Evolutionary conservation across 192 early-diverging fungal species (phyloP).

Genomic region (Paraglomus occultum): DNA sequence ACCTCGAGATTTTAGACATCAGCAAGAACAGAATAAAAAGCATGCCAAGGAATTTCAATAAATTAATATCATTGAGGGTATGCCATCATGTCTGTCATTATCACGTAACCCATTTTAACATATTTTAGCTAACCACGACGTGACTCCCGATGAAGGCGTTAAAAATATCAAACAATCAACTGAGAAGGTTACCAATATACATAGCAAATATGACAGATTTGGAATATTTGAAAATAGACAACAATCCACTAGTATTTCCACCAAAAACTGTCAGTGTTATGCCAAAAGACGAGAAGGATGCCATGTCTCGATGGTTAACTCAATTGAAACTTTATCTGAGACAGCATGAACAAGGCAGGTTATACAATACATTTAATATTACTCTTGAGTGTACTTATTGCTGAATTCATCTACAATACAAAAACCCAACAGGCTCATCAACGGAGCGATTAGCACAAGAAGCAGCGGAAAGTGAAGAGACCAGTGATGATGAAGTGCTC

Average conservation of each 20-base stretch:
- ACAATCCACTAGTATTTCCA: conserved; percentile 40
- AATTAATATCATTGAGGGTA: conserved; percentile 41
- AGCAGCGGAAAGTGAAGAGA: conserved; percentile 9
- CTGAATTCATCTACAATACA: no score
- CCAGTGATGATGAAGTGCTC: neutral
- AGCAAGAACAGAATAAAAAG: conserved; percentile 43
- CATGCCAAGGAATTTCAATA: conserved; percentile 39
- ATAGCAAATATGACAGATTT: conserved; percentile 40
- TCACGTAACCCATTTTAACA: neutral
- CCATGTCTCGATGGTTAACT: conserved; percentile 9
- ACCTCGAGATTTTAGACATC: conserved; percentile 42
- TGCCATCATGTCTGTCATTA: neutral
- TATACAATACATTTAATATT: no score
- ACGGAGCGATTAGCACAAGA: no score
- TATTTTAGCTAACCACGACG: neutral
- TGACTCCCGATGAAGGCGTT: conserved; percentile 26
- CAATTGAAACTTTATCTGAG: conserved; percentile 24
- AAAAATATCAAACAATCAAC: conserved; percentile 41
- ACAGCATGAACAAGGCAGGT: neutral
- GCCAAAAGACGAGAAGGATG: conserved; percentile 24
- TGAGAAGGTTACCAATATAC: conserved; percentile 38
- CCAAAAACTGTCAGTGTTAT: conserved; percentile 25
- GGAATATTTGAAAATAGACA: conserved; percentile 44
- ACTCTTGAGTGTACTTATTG: no score
- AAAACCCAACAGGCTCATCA: no score